Evolutionary conservation across 1,284 basidiomycete genomes (phyloP).

Genomic region (Phellinidium pouzarii): DNA sequence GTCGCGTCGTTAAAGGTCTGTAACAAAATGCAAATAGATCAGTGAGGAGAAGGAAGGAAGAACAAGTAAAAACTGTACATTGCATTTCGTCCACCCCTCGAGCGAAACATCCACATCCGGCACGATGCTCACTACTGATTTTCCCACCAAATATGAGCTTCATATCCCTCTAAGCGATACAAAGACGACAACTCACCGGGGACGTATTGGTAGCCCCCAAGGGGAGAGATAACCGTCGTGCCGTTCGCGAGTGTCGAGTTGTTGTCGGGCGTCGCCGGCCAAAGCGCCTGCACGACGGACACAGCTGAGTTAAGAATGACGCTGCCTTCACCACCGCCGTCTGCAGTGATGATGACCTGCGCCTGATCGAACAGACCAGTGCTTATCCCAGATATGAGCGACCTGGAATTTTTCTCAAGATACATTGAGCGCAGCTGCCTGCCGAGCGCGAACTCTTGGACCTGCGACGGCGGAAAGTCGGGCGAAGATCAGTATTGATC

Average conservation of each 20-base stretch:
- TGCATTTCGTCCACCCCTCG: conserved; percentile 37
- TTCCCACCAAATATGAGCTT: background rate
- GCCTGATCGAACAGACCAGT: conserved; percentile 29
- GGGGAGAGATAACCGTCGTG: conserved; percentile 31
- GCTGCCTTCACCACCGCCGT: conserved; percentile 43
- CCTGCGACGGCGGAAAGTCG: conserved; percentile 20
- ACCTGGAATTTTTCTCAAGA: conserved; percentile 29
- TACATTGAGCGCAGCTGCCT: conserved; percentile 36
- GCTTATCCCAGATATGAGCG: conserved; percentile 32
- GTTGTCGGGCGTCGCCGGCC: conserved; percentile 27
- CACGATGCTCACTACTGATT: conserved; percentile 32
- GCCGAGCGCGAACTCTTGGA: conserved; percentile 41
- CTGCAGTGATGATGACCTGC: conserved; percentile 37
- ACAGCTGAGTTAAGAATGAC: conserved; percentile 44
- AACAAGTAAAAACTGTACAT: conserved; percentile 22
- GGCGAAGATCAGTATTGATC: background rate
- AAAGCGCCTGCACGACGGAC: conserved; percentile 36
- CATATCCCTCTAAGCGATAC: background rate
- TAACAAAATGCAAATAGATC: background rate
- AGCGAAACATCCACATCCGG: conserved; percentile 35
- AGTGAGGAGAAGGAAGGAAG: background rate
- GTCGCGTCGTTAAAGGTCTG: conserved; percentile 20
- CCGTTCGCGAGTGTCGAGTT: conserved; percentile 37
- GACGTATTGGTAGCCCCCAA: conserved; percentile 35
- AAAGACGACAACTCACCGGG: conserved; percentile 11